Evolutionary conservation across 495 filamentous ascomycete species (phyloP).

Genomic region (Penicillium simplicissimum): DNA sequence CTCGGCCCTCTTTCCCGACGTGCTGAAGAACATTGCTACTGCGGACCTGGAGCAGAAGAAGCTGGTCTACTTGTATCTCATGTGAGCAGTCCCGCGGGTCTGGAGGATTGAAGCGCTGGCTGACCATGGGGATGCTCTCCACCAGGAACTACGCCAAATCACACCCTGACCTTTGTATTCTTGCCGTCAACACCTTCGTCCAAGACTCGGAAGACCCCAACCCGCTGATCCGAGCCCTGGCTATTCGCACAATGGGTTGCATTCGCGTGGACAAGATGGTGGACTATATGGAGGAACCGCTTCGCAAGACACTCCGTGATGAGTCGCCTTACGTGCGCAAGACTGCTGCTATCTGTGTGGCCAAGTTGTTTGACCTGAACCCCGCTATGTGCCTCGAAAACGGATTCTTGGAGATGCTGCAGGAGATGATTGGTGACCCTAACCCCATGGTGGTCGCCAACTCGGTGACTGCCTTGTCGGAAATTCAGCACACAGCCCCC

Average conservation of each 20-base stretch:
- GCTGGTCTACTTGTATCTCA: constrained; percentile 97
- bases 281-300: constrained; percentile 98
- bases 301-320: constrained; percentile 93
- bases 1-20: constrained; percentile 94
- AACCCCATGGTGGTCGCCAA: constrained; percentile 99
- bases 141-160: constrained; percentile 98
- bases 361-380: constrained; percentile 96
- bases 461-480: constrained; percentile 86
- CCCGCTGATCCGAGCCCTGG: constrained; percentile 88
- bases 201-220: constrained; percentile 99
- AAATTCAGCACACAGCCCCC: constrained; percentile 87
- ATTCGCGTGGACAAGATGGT: constrained; percentile 99
- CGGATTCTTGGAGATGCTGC: constrained; percentile 91
- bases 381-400: constrained; percentile 91
- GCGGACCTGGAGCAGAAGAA: constrained; percentile 98
- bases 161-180: constrained; percentile 97
- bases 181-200: constrained; percentile 98
- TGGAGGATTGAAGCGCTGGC: constrained; percentile 8
- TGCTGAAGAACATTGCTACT: constrained; percentile 98
- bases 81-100: constrained; percentile 57
- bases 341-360: constrained; percentile 96
- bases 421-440: constrained; percentile 95
- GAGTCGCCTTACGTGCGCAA: constrained; percentile 99
- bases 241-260: constrained; percentile 99
- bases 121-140: constrained; percentile 14